Base-by-base conservation (phyloP, 306 rosid genomes). In the Albizia julibrissin region DNA sequence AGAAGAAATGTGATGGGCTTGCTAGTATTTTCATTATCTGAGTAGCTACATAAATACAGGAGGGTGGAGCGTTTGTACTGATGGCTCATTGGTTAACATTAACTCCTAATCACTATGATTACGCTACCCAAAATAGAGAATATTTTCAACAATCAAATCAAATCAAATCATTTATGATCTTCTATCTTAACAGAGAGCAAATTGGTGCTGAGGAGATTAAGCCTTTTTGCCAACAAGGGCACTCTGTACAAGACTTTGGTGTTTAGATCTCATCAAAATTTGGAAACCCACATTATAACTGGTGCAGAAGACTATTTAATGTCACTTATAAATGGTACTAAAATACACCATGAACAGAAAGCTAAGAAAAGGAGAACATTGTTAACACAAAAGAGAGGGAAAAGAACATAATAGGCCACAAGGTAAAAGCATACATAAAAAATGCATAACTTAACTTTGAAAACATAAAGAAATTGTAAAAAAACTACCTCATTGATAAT, bases 401-500 rank as follows among this genome's bases (percentile, higher is more conserved):
- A 69, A 66, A n/a, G 22, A 47, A 65, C 64, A 65, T 44, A 31
- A 21, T 65, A 40, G 10, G 27, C 56, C 56, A 79, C 59, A 12
- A 15, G 16, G 44, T 54, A 69, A 10, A 14, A 42, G 31, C 12
- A 42, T 46, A 56, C 66, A 67, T 46, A 72, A 65, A 73, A 59
- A 74, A 10, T 49, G 46, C 69, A 24, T 24, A 69, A 77, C 21
- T 68, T 24, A 69, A 77, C 21, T 59, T 46, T 42, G 33, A 78
- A 81, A 87, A 58, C 80, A 80, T 18, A 75, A 76, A 24, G 77
- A 78, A 84, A 44, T 29, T 24, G 54, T 70, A 61, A 72, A 72
- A 73, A 44, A 66, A 47, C 18, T 88, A 95, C 99, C 99, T 95
- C 99, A 66, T 95, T 95, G 83, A 93, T 93, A 76, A 95, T 95